Base-by-base conservation (phyloP, 441 rosid genomes). In the Dalechampia spathulata region DNA sequence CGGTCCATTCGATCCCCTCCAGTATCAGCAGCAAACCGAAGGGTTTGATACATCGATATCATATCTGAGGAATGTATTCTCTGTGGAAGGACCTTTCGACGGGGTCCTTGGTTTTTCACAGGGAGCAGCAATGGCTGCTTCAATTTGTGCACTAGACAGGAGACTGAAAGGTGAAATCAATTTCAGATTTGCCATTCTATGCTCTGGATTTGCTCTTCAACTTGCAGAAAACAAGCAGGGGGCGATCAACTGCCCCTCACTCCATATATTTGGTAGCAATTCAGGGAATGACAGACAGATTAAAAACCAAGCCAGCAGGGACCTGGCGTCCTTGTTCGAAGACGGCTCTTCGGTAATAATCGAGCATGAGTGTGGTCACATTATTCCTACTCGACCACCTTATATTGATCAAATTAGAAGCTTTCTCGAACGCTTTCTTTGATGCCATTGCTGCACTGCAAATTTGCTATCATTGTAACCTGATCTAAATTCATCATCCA, bases 41-140 rank as follows among this genome's bases (percentile, higher is more conserved):
- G 97, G 97, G n/a, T 77, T 79, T 48, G 85, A 80, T 20, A 53
- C 41, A 57, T 93, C 95, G 6, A 23, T 83, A 23, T 56, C 77
- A 37, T 80, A 71, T 69, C 63, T 93, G 67, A 80, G 72, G 70
- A 72, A 20, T 0, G 49, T 64, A 8, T 79, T 74, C 74, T 68
- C 73, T 13, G 63, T 50, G 65, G 68, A 74, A 63, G 99, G 99
- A 25, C 96, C 95, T 40, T 90, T 90, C 64, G 99, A 93, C 58
- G 97, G 97, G 57, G 73, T 87, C 49, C 71, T 93, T 17, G 96
- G 99, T 54, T 90, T 93, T 64, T 90, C 95, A 30, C 96, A 83
- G 58, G 97, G 99, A 60, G 99, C 97, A 1, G 97, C 95, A 19
- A 83, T 85, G 92, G 82, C 93, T 58, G 90, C 93, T 62, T 69